Evolutionary conservation across 208 protist species (phyloP).

Genomic region (Wallacemonas rigidus): DNA sequence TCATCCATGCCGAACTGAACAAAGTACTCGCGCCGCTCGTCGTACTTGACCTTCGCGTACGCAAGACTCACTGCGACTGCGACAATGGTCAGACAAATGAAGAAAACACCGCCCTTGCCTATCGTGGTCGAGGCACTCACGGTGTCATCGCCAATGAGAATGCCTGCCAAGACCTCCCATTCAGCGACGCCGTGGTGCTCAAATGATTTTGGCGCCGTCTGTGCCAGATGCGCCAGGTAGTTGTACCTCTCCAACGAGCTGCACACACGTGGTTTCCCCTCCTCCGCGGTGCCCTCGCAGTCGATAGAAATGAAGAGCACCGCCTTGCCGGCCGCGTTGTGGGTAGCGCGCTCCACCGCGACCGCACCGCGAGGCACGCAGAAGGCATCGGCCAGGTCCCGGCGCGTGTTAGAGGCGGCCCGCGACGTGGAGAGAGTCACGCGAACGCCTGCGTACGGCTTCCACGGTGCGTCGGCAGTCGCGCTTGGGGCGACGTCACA

Average conservation of each 20-base stretch:
- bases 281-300: constrained; percentile 41
- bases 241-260: constrained; percentile 57
- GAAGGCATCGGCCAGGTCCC: constrained; percentile 37
- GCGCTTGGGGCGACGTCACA: constrained; percentile 42
- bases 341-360: constrained; percentile 33
- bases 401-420: constrained; percentile 27
- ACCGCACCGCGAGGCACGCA: constrained; percentile 55
- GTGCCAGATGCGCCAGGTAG: constrained; percentile 51
- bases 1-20: constrained; percentile 75
- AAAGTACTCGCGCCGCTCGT: constrained; percentile 75
- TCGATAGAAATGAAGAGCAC: constrained; percentile 56
- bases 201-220: constrained; percentile 18
- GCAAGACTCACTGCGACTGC: constrained; percentile 33
- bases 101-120: constrained; percentile 13
- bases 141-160: constrained; percentile 41
- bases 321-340: constrained; percentile 28
- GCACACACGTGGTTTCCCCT: constrained; percentile 30
- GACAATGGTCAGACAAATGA: constrained; percentile 40
- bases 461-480: constrained; percentile 29
- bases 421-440: constrained; percentile 33
- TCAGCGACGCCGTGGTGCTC: constrained; percentile 19
- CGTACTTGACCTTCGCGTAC: constrained; percentile 65
- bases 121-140: neutral
- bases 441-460: constrained; percentile 47
- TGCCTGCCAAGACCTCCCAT: constrained; percentile 24